phyloP scores from a whole-genome alignment of 2,329 filamentous ascomycete species.

The Phyllosticta citriasiana region DNA sequence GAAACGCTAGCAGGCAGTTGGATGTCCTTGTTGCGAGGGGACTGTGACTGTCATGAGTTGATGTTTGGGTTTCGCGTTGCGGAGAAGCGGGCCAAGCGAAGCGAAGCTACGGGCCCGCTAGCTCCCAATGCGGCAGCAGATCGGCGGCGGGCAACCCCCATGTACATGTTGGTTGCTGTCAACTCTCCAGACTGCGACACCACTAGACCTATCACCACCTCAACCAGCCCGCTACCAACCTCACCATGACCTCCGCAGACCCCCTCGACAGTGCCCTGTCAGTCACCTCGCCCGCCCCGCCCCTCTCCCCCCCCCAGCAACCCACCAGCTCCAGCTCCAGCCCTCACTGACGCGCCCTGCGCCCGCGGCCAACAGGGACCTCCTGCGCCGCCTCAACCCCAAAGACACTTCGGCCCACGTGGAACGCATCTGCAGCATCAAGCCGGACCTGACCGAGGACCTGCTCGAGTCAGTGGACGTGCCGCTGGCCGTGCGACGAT shows the following conservation, averaged over 20 bases:
- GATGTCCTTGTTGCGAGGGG: neutral
- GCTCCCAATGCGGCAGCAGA: neutral
- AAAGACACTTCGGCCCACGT: slow-evolving; percentile 86
- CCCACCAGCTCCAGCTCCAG: neutral
- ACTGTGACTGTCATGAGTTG: neutral
- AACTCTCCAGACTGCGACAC: slow-evolving; percentile 5
- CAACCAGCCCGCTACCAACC: neutral
- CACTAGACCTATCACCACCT: slow-evolving; percentile 5
- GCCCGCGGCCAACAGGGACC: slow-evolving; percentile 55
- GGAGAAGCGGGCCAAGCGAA: neutral
- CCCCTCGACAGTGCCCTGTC: slow-evolving; percentile 71
- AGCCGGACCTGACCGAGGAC: slow-evolving; percentile 90
- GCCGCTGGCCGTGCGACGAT: slow-evolving; percentile 76
- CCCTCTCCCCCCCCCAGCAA: slow-evolving; percentile 13
- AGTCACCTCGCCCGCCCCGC: slow-evolving; percentile 21
- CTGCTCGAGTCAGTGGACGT: slow-evolving; percentile 97
- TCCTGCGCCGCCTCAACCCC: slow-evolving; percentile 93
- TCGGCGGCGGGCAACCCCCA: slow-evolving; percentile 5
- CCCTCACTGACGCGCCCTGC: neutral
- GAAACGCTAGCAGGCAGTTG: no score
- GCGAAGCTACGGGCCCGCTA: neutral
- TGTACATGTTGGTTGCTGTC: neutral
- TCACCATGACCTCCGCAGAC: slow-evolving; percentile 45
- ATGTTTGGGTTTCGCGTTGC: neutral
- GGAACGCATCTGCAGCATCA: slow-evolving; percentile 75